These are phyloP conservation scores for Pythium insidiosum DNA, from an alignment of 352 stramenopile species.

Conservation along the genomic window DNA sequence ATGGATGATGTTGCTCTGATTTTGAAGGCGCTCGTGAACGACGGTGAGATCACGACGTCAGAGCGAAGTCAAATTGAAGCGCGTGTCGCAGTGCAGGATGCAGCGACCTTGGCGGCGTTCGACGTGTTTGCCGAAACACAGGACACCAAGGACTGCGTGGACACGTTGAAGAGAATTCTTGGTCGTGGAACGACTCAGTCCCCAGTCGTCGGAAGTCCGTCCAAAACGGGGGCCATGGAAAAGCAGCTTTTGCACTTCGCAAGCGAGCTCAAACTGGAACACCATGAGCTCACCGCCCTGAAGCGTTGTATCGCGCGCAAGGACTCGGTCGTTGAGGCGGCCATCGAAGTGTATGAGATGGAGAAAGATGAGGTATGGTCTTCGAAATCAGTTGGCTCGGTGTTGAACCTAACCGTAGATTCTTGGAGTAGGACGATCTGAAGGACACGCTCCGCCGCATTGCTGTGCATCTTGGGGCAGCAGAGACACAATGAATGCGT, in stretches of 20 bases:
- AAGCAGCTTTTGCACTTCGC: conserved; percentile 16
- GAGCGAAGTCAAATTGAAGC: conserved; percentile 21
- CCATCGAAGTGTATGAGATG: conserved; percentile 25
- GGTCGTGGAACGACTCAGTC: not conserved
- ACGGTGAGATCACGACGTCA: conserved; percentile 14
- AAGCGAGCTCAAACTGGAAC: conserved; percentile 3
- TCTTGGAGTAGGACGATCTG: conserved; percentile 26
- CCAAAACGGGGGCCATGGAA: conserved; percentile 5
- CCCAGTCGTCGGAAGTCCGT: not conserved
- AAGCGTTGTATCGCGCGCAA: conserved; percentile 30
- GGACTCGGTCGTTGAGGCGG: conserved; percentile 32
- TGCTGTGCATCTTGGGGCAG: conserved; percentile 28
- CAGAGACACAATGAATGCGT: too few species aligned
- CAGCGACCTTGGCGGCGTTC: conserved; percentile 39
- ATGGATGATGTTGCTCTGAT: not conserved
- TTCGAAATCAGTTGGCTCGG: not conserved
- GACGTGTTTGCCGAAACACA: conserved; percentile 41
- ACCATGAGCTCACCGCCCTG: conserved; percentile 20
- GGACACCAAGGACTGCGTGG: conserved; percentile 42
- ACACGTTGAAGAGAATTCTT: conserved; percentile 44
- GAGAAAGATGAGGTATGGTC: conserved; percentile 32
- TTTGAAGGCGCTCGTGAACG: not conserved
- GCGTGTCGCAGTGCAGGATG: conserved; percentile 21
- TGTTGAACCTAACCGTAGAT: too few species aligned
- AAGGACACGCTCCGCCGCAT: conserved; percentile 43